Percentiles rank a stretch among this genome's conserved stretches.
phyloP scores from a whole-genome alignment of 192 early-diverging fungal species.

The Bifiguratus adelaidae region DNA sequence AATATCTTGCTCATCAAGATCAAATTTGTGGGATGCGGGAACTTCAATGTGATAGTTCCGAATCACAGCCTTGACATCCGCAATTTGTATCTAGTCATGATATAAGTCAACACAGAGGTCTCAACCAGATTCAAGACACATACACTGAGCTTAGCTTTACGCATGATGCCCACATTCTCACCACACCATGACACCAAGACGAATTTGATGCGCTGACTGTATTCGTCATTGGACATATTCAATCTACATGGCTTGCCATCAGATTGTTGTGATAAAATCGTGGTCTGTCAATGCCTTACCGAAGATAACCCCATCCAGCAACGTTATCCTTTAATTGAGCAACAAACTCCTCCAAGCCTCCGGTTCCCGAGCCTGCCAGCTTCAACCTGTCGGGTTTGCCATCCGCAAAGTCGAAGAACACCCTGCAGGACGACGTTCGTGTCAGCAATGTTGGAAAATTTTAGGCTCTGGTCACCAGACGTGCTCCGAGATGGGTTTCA shows the following conservation, averaged over 20 bases:
- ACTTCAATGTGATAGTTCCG: constrained; percentile 65
- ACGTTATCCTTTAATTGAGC: constrained; percentile 43
- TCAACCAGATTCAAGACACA: not conserved
- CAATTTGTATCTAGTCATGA: constrained; percentile 45
- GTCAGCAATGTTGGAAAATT: not conserved
- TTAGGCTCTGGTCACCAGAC: constrained; percentile 28
- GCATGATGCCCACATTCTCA: constrained; percentile 57
- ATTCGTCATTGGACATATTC: constrained; percentile 30
- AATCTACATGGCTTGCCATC: constrained; percentile 12
- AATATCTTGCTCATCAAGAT: constrained; percentile 52
- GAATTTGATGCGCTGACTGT: constrained; percentile 53
- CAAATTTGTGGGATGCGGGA: constrained; percentile 38
- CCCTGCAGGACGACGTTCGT: constrained; percentile 2
- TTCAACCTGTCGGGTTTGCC: constrained; percentile 22
- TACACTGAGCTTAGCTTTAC: constrained; percentile 63
- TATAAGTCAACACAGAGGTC: not conserved
- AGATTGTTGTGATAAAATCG: constrained; percentile 24
- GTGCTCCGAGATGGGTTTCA: constrained; percentile 31
- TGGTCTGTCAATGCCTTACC: constrained; percentile 49
- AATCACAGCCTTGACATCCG: constrained; percentile 64
- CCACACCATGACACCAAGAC: constrained; percentile 62
- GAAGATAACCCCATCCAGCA: constrained; percentile 74
- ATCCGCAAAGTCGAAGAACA: constrained; percentile 24
- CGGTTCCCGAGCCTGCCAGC: constrained; percentile 22
- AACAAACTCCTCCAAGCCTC: constrained; percentile 56